Percentiles rank a stretch among this genome's conserved stretches.
phyloP scores from a whole-genome alignment of 169 alveolate species.

The Eimeria sp. region DNA sequence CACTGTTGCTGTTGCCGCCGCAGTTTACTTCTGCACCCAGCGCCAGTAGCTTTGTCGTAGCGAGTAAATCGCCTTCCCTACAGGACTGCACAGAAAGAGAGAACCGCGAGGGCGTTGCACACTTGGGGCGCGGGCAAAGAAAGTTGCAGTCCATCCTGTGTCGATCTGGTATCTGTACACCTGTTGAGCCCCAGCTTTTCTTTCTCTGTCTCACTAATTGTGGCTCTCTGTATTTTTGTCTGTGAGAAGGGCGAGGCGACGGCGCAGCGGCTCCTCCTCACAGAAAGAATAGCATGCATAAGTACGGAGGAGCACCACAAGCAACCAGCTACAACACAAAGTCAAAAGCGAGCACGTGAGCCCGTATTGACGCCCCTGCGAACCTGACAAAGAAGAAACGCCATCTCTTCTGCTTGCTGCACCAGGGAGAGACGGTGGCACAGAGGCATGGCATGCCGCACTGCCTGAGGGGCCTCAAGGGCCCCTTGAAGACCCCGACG shows the following conservation, averaged over 20 bases:
- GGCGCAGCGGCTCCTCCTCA: background rate
- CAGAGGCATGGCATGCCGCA: conserved; percentile 42
- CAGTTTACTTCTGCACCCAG: conserved; percentile 45
- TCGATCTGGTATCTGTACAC: background rate
- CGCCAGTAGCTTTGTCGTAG: conserved; percentile 33
- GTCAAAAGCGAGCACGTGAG: background rate
- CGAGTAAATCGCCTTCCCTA: conserved; percentile 15
- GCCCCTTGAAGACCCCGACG: conserved; percentile 15
- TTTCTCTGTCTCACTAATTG: background rate
- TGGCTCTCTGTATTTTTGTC: background rate
- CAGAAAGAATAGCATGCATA: background rate
- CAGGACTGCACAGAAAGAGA: background rate
- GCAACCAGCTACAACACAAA: background rate
- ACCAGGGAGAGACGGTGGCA: conserved; percentile 32
- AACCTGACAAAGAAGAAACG: conserved; percentile 43
- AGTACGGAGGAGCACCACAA: background rate
- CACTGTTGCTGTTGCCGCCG: background rate
- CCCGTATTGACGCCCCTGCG: background rate
- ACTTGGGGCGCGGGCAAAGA: background rate
- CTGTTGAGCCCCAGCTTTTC: background rate
- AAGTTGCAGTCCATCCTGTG: background rate
- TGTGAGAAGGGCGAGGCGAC: background rate
- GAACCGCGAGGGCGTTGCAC: background rate
- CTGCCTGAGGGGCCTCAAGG: no score
- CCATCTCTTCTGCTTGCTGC: conserved; percentile 45